Conservation (phyloP, 192 early-diverging fungal genomes). For the Gigaspora rosea region DNA sequence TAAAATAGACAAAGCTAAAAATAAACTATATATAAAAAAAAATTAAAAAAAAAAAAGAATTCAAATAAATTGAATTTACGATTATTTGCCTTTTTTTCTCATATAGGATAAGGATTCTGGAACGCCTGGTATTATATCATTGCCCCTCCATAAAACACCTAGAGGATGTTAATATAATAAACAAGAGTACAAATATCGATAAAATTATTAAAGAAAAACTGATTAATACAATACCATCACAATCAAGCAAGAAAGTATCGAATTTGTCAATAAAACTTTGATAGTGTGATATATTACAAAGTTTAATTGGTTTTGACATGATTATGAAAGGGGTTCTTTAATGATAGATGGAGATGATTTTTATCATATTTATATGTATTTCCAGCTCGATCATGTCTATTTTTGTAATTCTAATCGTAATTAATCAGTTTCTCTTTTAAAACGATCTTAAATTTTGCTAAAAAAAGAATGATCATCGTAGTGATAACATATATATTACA, state of each 20-base stretch:
- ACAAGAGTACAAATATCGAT: not conserved
- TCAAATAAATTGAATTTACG: not conserved
- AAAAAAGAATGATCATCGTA: too few relatives aligned
- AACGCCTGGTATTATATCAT: too few relatives aligned
- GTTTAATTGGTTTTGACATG: conserved; percentile 35
- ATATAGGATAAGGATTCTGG: too few relatives aligned
- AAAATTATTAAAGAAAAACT: not conserved
- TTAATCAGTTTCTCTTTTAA: too few relatives aligned
- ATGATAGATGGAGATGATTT: too few relatives aligned
- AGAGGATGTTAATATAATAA: not conserved
- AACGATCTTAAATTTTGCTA: too few relatives aligned
- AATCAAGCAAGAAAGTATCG: conserved; percentile 96
- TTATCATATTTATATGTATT: too few relatives aligned
- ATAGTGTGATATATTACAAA: conserved; percentile 52
- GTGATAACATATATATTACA: too few relatives aligned
- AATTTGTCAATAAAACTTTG: conserved; percentile 68
- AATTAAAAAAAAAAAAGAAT: not conserved
- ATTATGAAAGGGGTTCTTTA: not conserved
- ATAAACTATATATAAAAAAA: not conserved
- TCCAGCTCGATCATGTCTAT: too few relatives aligned
- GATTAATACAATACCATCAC: conserved; percentile 75
- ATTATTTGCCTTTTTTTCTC: not conserved
- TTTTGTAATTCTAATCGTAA: too few relatives aligned
- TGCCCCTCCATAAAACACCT: too few relatives aligned
- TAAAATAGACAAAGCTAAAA: not conserved